Conservation (phyloP, 768 basidiomycete genomes). For the Trametes meyenii region DNA sequence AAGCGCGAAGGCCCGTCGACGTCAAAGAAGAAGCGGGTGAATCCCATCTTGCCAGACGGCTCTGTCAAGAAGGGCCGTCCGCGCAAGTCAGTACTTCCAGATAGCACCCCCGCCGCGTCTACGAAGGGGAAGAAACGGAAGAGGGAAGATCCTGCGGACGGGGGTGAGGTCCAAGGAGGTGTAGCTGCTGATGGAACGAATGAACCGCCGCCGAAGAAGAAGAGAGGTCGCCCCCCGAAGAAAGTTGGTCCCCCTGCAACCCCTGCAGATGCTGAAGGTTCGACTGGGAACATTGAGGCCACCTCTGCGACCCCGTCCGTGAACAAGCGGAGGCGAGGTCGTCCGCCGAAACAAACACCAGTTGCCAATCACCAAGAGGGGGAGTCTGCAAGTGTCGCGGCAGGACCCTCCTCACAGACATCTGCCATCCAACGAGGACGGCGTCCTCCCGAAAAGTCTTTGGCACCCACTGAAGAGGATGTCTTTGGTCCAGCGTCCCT, state of each 20-base stretch:
- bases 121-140: conserved; percentile 38
- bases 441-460: conserved; percentile 22
- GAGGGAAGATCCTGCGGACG: conserved; percentile 28
- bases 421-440: conserved; percentile 23
- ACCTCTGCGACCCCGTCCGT: background rate
- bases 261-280: background rate
- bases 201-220: conserved; percentile 23
- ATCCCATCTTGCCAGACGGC: conserved; percentile 53
- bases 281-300: background rate
- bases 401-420: conserved; percentile 5
- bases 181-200: background rate
- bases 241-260: background rate
- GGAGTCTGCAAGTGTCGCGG: background rate
- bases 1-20: conserved; percentile 10
- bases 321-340: conserved; percentile 7
- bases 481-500: background rate
- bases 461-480: background rate
- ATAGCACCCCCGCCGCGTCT: conserved; percentile 8
- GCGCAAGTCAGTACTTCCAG: conserved; percentile 39
- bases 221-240: conserved; percentile 33
- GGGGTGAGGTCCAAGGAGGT: conserved; percentile 13
- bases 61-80: conserved; percentile 62
- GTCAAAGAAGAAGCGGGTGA: conserved; percentile 37
- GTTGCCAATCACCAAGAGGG: background rate
- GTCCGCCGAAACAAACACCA: conserved; percentile 2